Percentiles rank a stretch among this genome's conserved stretches.
Conservation (phyloP, 129 eudicot genomes). For the Sambucus nigra region DNA sequence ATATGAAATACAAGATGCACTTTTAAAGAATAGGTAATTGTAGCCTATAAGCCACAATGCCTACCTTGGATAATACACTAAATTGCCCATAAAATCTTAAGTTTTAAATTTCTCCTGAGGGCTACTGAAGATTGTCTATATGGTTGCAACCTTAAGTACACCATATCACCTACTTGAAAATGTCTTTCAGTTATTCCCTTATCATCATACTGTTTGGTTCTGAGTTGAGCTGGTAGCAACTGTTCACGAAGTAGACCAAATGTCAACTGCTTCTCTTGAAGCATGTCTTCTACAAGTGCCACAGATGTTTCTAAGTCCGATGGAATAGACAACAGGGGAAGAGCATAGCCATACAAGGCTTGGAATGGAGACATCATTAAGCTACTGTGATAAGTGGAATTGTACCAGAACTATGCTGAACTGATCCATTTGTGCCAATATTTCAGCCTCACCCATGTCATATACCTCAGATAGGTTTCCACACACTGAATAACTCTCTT, state of each 20-base stretch:
- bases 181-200: slow-evolving; percentile 1
- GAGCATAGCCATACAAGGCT: neutral
- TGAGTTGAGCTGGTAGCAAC: neutral
- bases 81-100: no score
- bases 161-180: neutral
- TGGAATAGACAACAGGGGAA: neutral
- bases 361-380: neutral
- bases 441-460: neutral
- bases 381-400: neutral
- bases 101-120: neutral
- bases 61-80: no score
- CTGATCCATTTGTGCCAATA: neutral
- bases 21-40: no score
- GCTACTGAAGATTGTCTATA: neutral
- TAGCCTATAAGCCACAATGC: no score
- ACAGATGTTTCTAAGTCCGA: no score
- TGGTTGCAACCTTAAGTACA: neutral
- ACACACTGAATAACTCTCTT: neutral
- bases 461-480: neutral
- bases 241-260: no score
- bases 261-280: neutral
- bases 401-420: neutral
- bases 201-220: slow-evolving; percentile 3
- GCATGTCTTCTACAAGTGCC: no score
- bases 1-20: no score